phyloP scores from a whole-genome alignment of 2,329 filamentous ascomycete species.

The Cladophialophora immunda region DNA sequence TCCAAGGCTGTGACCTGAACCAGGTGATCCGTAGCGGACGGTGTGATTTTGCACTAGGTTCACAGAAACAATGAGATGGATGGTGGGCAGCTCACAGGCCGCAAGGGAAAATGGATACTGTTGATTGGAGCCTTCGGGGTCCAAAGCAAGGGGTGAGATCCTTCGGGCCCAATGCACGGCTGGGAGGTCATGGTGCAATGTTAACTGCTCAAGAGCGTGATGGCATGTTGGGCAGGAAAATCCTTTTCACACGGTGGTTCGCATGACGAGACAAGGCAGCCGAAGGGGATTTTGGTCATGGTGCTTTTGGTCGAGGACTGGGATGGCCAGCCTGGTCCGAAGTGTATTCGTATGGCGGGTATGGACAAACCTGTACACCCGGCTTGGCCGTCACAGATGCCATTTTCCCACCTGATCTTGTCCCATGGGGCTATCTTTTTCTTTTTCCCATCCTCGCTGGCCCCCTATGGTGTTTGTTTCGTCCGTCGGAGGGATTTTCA shows the following conservation, averaged over 20 bases:
- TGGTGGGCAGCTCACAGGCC: constrained; percentile 19
- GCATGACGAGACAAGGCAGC: constrained; percentile 34
- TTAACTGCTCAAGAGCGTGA: constrained; percentile 24
- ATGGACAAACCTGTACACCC: constrained; percentile 2
- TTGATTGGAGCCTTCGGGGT: constrained; percentile 32
- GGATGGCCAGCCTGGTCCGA: constrained; percentile 12
- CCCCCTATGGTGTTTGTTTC: constrained; percentile 28
- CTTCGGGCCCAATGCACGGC: constrained; percentile 33
- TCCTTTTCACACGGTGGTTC: constrained; percentile 20
- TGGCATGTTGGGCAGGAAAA: constrained; percentile 20
- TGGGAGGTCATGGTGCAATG: constrained; percentile 25
- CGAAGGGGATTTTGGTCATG: constrained; percentile 32
- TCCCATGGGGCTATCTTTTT: constrained; percentile 21
- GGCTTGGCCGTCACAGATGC: constrained; percentile 8
- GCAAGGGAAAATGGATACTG: constrained; percentile 1
- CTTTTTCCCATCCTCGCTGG: background rate
- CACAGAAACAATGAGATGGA: constrained; percentile 21
- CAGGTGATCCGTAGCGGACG: constrained; percentile 28
- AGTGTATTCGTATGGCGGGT: constrained; percentile 6
- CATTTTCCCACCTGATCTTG: constrained; percentile 1
- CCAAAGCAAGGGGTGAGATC: constrained; percentile 31
- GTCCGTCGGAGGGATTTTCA: constrained; percentile 24
- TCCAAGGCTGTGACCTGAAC: constrained; percentile 31
- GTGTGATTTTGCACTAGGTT: constrained; percentile 17
- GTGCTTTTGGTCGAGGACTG: constrained; percentile 15